phyloP scores from a whole-genome alignment of 2,329 filamentous ascomycete species.

The Calonectria pauciramosa region DNA sequence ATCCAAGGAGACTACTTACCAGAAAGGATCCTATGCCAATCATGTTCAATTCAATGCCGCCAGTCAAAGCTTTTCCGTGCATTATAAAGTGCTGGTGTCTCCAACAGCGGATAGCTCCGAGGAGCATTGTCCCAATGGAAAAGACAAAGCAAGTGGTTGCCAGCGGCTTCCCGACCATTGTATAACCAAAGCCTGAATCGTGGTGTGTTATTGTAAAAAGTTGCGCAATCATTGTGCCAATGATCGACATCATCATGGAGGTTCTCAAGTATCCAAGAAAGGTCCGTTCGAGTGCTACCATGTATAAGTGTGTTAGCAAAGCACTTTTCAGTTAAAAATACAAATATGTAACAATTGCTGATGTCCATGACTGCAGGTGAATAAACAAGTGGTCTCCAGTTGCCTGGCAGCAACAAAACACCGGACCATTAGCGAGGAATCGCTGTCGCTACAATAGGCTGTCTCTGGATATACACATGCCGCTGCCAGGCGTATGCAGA shows the following conservation, averaged over 20 bases:
- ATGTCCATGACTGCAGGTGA: not conserved
- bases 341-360: not conserved
- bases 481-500: not conserved
- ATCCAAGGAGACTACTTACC: slow-evolving; percentile 17
- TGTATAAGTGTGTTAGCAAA: slow-evolving; percentile 7
- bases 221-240: slow-evolving; percentile 76
- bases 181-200: slow-evolving; percentile 67
- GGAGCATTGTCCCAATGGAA: slow-evolving; percentile 53
- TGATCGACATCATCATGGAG: slow-evolving; percentile 76
- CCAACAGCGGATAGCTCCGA: slow-evolving; percentile 50
- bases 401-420: not conserved
- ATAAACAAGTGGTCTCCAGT: not conserved
- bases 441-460: not conserved
- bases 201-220: slow-evolving; percentile 69
- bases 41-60: slow-evolving; percentile 48
- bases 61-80: slow-evolving; percentile 47
- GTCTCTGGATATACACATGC: not conserved
- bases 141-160: slow-evolving; percentile 56
- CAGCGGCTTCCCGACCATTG: slow-evolving; percentile 72
- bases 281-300: slow-evolving; percentile 78
- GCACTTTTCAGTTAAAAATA: not conserved
- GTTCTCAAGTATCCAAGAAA: slow-evolving; percentile 82
- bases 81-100: slow-evolving; percentile 49
- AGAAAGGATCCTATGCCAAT: slow-evolving; percentile 36
- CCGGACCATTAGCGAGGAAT: not conserved